A percentile compares a stretch with the other conserved stretches of the same genome.
These are phyloP conservation scores for Sporisorium scitamineum DNA, from an alignment of 1,284 basidiomycete genomes.

Conservation along the genomic window DNA sequence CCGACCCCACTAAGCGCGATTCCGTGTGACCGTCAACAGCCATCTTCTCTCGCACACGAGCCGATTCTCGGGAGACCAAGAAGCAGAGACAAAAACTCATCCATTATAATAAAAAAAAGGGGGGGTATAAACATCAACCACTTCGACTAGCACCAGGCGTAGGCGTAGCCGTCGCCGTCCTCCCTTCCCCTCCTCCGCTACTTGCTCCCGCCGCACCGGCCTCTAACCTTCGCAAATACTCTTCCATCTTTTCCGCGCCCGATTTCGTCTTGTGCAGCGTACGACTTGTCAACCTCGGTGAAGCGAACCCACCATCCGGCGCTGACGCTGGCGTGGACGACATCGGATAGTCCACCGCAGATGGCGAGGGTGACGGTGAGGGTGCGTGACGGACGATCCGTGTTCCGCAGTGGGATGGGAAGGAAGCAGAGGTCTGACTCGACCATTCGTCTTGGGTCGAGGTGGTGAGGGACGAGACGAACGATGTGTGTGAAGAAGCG, in stretches of 20 bases:
- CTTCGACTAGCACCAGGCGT: conserved; percentile 12
- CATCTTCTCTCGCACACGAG: too few species aligned
- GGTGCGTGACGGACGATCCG: conserved; percentile 21
- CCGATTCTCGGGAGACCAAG: too few species aligned
- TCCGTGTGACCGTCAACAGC: too few species aligned
- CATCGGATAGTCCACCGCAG: conserved; percentile 1
- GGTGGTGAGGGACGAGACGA: conserved; percentile 25
- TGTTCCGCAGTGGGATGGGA: conserved; percentile 15
- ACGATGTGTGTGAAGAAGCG: conserved; percentile 32
- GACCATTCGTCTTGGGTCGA: conserved; percentile 32
- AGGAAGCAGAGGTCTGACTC: conserved; percentile 19
- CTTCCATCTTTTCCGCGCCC: conserved; percentile 49
- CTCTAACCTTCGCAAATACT: conserved; percentile 35
- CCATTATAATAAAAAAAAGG: neutral
- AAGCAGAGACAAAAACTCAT: neutral
- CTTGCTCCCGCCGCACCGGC: neutral
- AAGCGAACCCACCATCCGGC: neutral
- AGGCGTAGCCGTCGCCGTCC: conserved; percentile 14
- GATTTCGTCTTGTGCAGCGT: conserved; percentile 37
- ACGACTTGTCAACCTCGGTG: conserved; percentile 22
- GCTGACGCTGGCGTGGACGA: neutral
- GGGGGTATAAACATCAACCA: conserved; percentile 11
- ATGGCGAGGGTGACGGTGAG: conserved; percentile 8
- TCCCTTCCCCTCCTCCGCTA: neutral
- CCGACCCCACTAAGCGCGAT: too few species aligned